Evolutionary conservation across 371 early-diverging fungal species (phyloP), one percentile per base, ranked within the genome.

Genomic region (Mucor plumbeus): DNA sequence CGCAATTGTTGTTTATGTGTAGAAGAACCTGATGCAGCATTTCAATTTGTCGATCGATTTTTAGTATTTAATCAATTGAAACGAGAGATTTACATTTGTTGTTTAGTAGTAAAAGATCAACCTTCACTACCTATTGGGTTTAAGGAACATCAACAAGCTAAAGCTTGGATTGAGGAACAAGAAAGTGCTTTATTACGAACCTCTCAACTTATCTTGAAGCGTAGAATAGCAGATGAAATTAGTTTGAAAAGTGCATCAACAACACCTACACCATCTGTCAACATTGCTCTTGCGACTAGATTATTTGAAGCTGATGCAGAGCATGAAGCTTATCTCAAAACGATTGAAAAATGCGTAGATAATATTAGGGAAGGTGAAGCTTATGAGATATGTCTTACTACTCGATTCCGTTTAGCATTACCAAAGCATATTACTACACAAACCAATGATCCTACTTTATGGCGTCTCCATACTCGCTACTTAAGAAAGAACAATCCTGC

Each of bases 351-450:
- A 35, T 88, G 94, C 26, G 73, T 91, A 19, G 70, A 85, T 15
- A 78, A 82, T 48, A 98, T 98, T 67, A 65, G 78, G 3, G 86
- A 89, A 67, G 99, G 99, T 36, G 97, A 98, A 72, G 90, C 96
- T 5, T 98, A 98, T 73, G 97, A 98, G 72, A 74, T 97, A 3
- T 97, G 97, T 73, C 70, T 98, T 59, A 98, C 99, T 0, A 95
- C 94, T 0, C 93, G 92, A 38, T 89, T 95, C 74, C 78, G 85
- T 19, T 55, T 77, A 4, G 47, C 54, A 1, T 33, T 90, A 0
- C 78, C 81, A 15, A 69, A 70, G 43, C 60, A 69, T 4, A 54
- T 79, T 2, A 50, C 59, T 15, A n/a, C 57, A 7, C 4, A 48
- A 21, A 11, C 48, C 8, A 7, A 14, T 5, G 65, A 71, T 41